A percentile compares a stretch with the other conserved stretches of the same genome.
Conservation (phyloP, 139 green algal species). For the Coccomyxa sp. region DNA sequence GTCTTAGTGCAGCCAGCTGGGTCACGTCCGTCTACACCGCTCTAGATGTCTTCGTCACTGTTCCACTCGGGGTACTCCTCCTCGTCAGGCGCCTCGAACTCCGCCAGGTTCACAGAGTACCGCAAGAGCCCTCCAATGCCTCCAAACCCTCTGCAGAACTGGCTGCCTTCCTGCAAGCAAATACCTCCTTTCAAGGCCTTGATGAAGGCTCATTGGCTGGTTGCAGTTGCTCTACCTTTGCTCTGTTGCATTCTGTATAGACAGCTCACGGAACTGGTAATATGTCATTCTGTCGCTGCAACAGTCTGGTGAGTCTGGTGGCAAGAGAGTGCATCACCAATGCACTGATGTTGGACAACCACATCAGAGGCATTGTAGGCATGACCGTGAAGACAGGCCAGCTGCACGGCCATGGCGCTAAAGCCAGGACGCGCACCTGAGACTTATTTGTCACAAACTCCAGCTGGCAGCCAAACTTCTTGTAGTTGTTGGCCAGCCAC, state of each 20-base stretch:
- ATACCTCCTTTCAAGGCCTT: neutral
- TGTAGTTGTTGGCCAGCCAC: slow-evolving; percentile 98
- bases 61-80: neutral
- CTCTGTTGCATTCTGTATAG: too few relatives aligned
- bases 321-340: too few relatives aligned
- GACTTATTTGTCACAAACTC: slow-evolving; percentile 96
- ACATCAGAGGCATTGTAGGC: too few relatives aligned
- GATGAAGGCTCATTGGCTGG: neutral
- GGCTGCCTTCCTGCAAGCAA: slow-evolving; percentile 82
- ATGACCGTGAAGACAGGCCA: neutral
- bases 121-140: slow-evolving; percentile 92
- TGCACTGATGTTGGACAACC: too few relatives aligned
- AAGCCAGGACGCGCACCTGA: neutral
- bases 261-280: neutral
- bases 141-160: slow-evolving; percentile 97
- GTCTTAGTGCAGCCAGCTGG: too few relatives aligned
- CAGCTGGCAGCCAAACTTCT: slow-evolving; percentile 93
- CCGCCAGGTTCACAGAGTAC: slow-evolving; percentile 81
- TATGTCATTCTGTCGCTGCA: too few relatives aligned
- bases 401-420: neutral
- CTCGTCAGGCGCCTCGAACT: slow-evolving; percentile 39
- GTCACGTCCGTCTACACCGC: too few relatives aligned
- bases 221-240: too few relatives aligned
- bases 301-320: too few relatives aligned
- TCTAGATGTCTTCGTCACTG: neutral